Conservation (phyloP, 345 rosid genomes). For the Eucalyptus tenuipes region DNA sequence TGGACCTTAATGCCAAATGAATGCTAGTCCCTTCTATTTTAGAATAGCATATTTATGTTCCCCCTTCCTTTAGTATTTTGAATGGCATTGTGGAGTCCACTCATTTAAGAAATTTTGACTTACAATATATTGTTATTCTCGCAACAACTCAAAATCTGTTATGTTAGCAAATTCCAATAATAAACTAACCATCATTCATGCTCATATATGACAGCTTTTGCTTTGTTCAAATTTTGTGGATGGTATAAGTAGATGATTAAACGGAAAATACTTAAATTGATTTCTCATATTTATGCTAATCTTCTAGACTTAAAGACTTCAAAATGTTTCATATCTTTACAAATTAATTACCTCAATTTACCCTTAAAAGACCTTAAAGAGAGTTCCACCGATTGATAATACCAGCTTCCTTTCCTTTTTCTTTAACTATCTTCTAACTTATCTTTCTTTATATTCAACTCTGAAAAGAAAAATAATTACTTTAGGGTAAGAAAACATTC, state of each 20-base stretch:
- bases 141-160: too few species aligned
- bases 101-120: too few species aligned
- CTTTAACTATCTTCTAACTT: not conserved
- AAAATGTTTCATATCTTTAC: not conserved
- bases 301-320: not conserved
- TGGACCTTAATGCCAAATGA: not conserved
- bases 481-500: not conserved
- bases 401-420: not conserved
- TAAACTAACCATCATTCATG: not conserved
- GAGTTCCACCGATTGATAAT: not conserved
- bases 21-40: not conserved
- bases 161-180: too few species aligned
- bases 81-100: too few species aligned
- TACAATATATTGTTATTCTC: too few species aligned
- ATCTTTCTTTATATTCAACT: not conserved
- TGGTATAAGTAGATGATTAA: not conserved
- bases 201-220: not conserved
- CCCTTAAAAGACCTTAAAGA: not conserved
- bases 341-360: not conserved
- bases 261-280: not conserved
- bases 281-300: not conserved
- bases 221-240: not conserved
- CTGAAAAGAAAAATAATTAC: not conserved
- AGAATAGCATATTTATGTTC: not conserved
- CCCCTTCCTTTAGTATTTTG: not conserved